Evolutionary conservation across 768 basidiomycete species (phyloP).

Genomic region (Termitomyces sp.): DNA sequence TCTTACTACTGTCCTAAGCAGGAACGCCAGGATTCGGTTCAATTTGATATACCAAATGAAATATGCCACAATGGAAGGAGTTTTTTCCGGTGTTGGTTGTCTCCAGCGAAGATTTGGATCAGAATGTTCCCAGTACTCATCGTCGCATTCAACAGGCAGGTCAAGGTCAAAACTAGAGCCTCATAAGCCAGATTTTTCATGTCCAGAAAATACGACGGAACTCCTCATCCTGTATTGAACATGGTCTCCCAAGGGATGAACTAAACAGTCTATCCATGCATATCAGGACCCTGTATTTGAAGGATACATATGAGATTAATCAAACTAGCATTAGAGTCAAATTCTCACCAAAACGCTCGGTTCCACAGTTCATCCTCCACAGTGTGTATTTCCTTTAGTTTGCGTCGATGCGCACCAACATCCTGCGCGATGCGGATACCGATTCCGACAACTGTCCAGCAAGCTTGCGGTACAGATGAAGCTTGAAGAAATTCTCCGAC

Average conservation of each 20-base stretch:
- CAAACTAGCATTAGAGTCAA: not conserved
- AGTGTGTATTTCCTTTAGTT: slow-evolving; percentile 26
- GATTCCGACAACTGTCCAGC: slow-evolving; percentile 65
- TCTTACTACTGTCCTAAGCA: slow-evolving; percentile 58
- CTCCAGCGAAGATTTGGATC: slow-evolving; percentile 57
- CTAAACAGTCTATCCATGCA: slow-evolving; percentile 47
- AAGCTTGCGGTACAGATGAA: slow-evolving; percentile 54
- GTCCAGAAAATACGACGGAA: slow-evolving; percentile 25
- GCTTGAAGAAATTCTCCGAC: slow-evolving; percentile 48
- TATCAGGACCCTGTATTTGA: slow-evolving; percentile 40
- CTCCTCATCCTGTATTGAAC: slow-evolving; percentile 79
- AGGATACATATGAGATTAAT: not conserved
- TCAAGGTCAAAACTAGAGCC: slow-evolving; percentile 64
- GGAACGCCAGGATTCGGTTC: slow-evolving; percentile 59
- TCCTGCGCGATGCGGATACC: slow-evolving; percentile 77
- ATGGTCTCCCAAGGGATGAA: slow-evolving; percentile 60
- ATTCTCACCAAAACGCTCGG: slow-evolving; percentile 53
- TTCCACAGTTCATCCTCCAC: slow-evolving; percentile 73
- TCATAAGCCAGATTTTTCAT: not conserved
- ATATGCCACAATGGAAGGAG: slow-evolving; percentile 48
- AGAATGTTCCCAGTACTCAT: slow-evolving; percentile 68
- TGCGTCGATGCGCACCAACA: slow-evolving; percentile 62
- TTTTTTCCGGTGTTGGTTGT: slow-evolving; percentile 49
- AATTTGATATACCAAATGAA: slow-evolving; percentile 56
- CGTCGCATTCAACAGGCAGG: slow-evolving; percentile 57